phyloP scores from a whole-genome alignment of 352 stramenopile genomes.

The Phytophthora cryptogea region DNA sequence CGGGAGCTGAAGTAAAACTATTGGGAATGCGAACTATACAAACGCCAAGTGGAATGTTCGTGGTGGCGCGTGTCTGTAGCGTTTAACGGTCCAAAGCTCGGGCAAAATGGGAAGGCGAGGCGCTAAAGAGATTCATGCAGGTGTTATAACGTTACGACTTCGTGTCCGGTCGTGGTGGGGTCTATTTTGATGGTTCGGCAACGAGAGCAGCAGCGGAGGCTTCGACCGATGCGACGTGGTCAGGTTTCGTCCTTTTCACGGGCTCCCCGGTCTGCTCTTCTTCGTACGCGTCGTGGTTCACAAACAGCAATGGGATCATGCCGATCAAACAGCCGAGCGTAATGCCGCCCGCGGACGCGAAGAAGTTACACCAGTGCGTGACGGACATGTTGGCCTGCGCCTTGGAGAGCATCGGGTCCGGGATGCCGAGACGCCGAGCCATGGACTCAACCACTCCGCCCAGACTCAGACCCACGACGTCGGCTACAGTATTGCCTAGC shows the following conservation, averaged over 20 bases:
- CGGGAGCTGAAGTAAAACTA: conserved; percentile 20
- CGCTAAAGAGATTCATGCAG: conserved; percentile 21
- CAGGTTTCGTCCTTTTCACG: conserved; percentile 15
- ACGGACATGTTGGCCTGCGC: conserved; percentile 77
- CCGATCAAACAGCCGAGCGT: conserved; percentile 88
- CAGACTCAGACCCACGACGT: conserved; percentile 93
- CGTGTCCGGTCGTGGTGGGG: not conserved
- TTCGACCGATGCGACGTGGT: conserved; percentile 1
- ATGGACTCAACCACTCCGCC: conserved; percentile 91
- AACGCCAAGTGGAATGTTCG: conserved; percentile 18
- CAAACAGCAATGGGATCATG: conserved; percentile 91
- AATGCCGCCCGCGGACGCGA: conserved; percentile 83
- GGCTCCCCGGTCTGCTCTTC: conserved; percentile 48
- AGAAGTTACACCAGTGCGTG: conserved; percentile 77
- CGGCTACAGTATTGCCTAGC: conserved; percentile 94
- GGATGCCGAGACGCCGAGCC: conserved; percentile 66
- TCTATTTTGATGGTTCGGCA: conserved; percentile 11
- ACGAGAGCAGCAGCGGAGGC: not conserved
- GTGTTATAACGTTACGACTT: not conserved
- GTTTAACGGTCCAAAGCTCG: conserved; percentile 12
- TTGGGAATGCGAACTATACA: conserved; percentile 22
- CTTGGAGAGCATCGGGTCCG: conserved; percentile 75
- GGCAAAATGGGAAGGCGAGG: not conserved
- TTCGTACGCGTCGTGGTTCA: conserved; percentile 75
- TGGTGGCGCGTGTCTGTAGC: conserved; percentile 22